Percentiles rank a stretch among this genome's conserved stretches.
Conservation (phyloP, 192 early-diverging fungal genomes). For the Backusella tarrabulga region DNA sequence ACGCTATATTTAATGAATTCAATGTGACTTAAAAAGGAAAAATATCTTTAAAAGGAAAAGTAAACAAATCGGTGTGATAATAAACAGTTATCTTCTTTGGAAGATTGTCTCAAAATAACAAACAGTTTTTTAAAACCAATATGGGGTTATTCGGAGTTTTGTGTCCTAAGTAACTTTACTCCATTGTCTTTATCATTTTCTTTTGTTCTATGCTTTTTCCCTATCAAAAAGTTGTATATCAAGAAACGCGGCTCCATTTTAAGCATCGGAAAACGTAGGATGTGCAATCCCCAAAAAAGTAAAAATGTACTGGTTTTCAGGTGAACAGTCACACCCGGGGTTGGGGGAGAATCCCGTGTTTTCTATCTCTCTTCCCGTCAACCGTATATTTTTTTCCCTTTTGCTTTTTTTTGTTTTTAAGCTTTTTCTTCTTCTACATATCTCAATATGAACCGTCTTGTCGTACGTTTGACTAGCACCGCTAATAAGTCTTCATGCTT, state of each 20-base stretch:
- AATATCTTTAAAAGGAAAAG: background rate
- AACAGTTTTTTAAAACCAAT: background rate
- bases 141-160: background rate
- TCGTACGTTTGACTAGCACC: background rate
- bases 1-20: background rate
- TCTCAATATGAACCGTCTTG: slow-evolving; percentile 2
- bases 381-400: background rate
- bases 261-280: background rate
- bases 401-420: background rate
- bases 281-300: background rate
- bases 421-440: background rate
- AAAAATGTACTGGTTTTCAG: slow-evolving; percentile 3
- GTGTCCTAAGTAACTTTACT: too few relatives aligned
- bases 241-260: background rate
- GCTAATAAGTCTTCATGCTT: slow-evolving; percentile 5
- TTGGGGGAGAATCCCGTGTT: background rate
- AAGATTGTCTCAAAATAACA: background rate
- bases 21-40: background rate
- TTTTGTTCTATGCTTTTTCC: too few relatives aligned
- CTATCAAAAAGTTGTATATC: too few relatives aligned
- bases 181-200: too few relatives aligned
- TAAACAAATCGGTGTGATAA: background rate
- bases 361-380: slow-evolving; percentile 5
- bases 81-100: background rate
- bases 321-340: slow-evolving; percentile 4